Evolutionary conservation across 2,329 filamentous ascomycete genomes (phyloP), one percentile per base, ranked within the genome.

Genomic region (Hortaea sp.): DNA sequence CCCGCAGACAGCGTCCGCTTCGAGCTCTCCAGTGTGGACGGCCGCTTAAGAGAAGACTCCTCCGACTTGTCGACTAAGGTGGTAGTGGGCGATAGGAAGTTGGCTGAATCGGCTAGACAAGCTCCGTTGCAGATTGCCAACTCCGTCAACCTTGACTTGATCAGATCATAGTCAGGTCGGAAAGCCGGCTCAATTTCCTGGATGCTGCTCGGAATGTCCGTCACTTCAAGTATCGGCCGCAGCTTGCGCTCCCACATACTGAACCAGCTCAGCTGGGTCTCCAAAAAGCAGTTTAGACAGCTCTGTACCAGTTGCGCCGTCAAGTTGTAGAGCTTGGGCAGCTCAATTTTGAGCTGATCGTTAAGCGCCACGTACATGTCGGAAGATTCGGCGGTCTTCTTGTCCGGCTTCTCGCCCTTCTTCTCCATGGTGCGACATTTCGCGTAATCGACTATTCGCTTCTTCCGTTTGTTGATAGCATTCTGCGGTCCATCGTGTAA

Each of bases 301-400:
- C 85, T 82, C 57, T 88, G 85, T 57, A 92, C 88, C 50, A 95
- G 72, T 57, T 82, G 85, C 51, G 87, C 86, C 1, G 90, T 95
- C 52, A 92, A 69, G 6, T 72, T 69, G 43, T 92, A 94, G 11
- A 98, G 75, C 62, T 82, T 82, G 1, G 90, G 90, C 41, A 98
- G 75, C 63, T 97, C 90, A 54, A 90, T 84, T 66, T 95, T 95
- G 49, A 97, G 74, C 0, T 90, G 88, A 52, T 95, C 87, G 61
- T 97, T 97, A 49, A 98, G 73, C 6, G 88, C 88, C 37, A 86
- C 78, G 64, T 95, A 98, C 62, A 94, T 84, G 59, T 95, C 88
- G 13, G 88, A 87, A 35, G 85, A 79, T 56, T 94, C 88, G 11
- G 78, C 73, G 4, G 89, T 82, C 63, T 90, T 92, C 59, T 88